Evolutionary conservation across 306 rosid genomes (phyloP).

Genomic region (Quercus engelmannii): DNA sequence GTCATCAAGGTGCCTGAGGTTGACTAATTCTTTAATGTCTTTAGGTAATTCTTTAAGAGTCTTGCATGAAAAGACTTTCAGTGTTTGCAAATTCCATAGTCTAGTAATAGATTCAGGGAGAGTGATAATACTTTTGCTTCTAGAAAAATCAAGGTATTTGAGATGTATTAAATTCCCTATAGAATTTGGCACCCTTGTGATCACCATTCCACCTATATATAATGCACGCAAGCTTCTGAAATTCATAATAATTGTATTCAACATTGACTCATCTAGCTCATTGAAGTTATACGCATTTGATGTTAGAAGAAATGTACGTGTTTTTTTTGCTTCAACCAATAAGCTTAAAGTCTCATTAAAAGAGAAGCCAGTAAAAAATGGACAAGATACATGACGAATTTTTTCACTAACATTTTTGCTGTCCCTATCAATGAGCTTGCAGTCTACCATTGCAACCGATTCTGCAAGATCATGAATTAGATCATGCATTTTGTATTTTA

Average conservation of each 20-base stretch:
- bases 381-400: no score
- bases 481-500: no score
- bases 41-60: neutral
- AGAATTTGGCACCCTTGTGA: neutral
- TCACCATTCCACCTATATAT: neutral
- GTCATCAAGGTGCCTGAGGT: slow-evolving; percentile 2
- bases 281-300: no score
- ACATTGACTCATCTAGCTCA: no score
- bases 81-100: neutral
- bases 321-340: no score
- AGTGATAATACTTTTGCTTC: neutral
- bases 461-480: no score
- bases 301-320: fast-evolving
- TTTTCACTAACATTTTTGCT: no score
- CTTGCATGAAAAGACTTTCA: neutral
- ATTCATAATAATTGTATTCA: no score
- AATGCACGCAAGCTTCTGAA: neutral
- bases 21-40: neutral
- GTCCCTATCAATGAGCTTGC: no score
- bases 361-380: fast-evolving
- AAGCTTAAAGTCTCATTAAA: no score
- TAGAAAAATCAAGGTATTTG: slow-evolving; percentile 5
- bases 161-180: neutral
- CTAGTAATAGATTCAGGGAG: neutral
- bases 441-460: no score